Base-by-base conservation (phyloP, 2,329 filamentous ascomycete genomes). In the Fusarium sp. region DNA sequence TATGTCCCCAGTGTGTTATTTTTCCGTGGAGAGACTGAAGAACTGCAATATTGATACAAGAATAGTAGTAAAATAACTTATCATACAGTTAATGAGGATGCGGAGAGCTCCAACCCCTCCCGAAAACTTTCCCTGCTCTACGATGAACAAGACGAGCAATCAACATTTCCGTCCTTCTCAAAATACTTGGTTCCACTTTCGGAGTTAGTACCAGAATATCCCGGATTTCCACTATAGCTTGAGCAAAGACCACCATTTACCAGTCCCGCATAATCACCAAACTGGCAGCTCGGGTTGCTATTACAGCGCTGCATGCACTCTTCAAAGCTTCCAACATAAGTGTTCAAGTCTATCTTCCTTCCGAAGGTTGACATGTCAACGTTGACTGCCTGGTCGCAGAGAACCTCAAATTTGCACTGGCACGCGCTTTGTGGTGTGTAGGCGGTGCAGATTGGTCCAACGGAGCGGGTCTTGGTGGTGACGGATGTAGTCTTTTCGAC, bases 1-100 rank as follows among this genome's bases (percentile, higher is more conserved):
- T 9, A 5, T 15, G 3, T 22, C 18, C 20, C 9, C 7, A 22
- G 2, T 36, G 6, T 18, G 0, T 18, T 18, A 17, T 36, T 18
- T 36, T 18, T 36, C 34, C 3, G 15, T 18, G 4, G 34, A 18
- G 34, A 18, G 17, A 10, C 9, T 18, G 17, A 36, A 22, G 18
- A 11, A 8, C 8, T 5, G 5, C 2, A 10, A 20, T 17, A 3
- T 17, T 17, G 5, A 22, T 28, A 5, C 11, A 11, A 48, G 10
- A 8, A 17, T 8, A 8, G 14, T 0, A 3, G 20, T 22, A 20
- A 4, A 4, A 8, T n/a, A 8, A 6, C 8, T 12, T 12, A 30
- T 10, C 0, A 4, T 12, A 30, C 1, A n/a, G 22, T 45, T 0
- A 14, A 20, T 14, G 1, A 14, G 18, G 17, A 1, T 14, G 0